phyloP scores from a whole-genome alignment of 31 red algal species.

The Asparagopsis taxiformis region DNA sequence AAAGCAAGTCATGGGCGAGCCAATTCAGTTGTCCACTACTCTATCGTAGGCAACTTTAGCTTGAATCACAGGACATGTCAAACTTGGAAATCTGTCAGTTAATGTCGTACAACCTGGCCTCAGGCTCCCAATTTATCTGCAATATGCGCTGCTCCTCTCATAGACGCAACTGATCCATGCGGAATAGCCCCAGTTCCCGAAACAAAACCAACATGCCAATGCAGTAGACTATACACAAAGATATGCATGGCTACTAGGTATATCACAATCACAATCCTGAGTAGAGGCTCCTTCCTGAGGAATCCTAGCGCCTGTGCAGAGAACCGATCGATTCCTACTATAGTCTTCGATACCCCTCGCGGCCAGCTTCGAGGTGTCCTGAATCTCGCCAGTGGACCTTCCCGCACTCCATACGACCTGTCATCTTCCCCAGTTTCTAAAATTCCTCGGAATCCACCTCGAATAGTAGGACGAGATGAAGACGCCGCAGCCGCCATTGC shows the following conservation, averaged over 20 bases:
- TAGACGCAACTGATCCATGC: slow-evolving; percentile 27
- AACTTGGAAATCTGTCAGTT: neutral
- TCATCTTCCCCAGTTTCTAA: slow-evolving; percentile 40
- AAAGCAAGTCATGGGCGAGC: slow-evolving; percentile 54
- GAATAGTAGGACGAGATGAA: slow-evolving; percentile 32
- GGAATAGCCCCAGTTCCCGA: slow-evolving; percentile 26
- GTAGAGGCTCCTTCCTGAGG: slow-evolving; percentile 65
- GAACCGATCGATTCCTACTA: slow-evolving; percentile 51
- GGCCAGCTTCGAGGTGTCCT: slow-evolving; percentile 49
- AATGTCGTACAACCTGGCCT: neutral
- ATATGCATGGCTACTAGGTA: slow-evolving; percentile 65
- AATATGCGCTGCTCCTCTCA: neutral
- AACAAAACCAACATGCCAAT: slow-evolving; percentile 60
- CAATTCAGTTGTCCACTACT: neutral
- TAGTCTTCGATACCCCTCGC: slow-evolving; percentile 18
- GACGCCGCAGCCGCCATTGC: slow-evolving; percentile 64
- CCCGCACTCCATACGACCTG: slow-evolving; percentile 30
- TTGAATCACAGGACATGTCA: slow-evolving; percentile 33
- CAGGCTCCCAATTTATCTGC: neutral
- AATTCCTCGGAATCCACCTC: slow-evolving; percentile 64
- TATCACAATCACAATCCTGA: slow-evolving; percentile 53
- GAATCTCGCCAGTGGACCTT: slow-evolving; percentile 63
- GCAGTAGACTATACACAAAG: slow-evolving; percentile 76
- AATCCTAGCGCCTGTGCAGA: slow-evolving; percentile 48
- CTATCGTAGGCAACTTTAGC: slow-evolving; percentile 13